Percentiles rank a stretch among this genome's conserved stretches.
phyloP scores from a whole-genome alignment of 495 filamentous ascomycete species.

The Talaromyces ruber region DNA sequence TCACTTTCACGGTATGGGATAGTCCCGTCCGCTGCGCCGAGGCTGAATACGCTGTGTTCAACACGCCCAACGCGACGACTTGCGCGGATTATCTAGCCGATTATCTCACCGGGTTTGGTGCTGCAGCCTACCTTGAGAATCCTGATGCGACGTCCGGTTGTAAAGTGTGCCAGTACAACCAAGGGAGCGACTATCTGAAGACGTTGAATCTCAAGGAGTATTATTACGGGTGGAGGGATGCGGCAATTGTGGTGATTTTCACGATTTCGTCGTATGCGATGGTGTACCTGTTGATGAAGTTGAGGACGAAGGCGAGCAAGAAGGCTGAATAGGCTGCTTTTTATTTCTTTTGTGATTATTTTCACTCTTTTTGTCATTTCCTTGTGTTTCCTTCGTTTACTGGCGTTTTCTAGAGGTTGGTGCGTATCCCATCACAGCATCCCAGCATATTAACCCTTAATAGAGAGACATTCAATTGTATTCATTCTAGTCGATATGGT shows the following conservation, averaged over 20 bases:
- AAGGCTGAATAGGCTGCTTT: constrained; percentile 19
- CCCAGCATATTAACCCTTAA: not conserved
- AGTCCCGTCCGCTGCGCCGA: constrained; percentile 45
- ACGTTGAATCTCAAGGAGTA: constrained; percentile 30
- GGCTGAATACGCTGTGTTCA: constrained; percentile 49
- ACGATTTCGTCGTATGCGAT: constrained; percentile 35
- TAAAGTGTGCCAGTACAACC: constrained; percentile 45
- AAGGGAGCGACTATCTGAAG: constrained; percentile 29
- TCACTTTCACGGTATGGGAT: constrained; percentile 50
- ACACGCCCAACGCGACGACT: constrained; percentile 38
- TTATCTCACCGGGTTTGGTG: constrained; percentile 40
- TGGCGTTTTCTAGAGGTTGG: not conserved
- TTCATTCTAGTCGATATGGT: not conserved
- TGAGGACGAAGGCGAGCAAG: constrained; percentile 29
- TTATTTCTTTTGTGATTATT: not conserved
- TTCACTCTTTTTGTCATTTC: not conserved
- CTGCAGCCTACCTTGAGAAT: constrained; percentile 43
- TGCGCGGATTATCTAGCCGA: constrained; percentile 50
- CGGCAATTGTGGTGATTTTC: constrained; percentile 36
- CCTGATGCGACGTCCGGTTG: constrained; percentile 45
- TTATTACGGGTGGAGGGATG: constrained; percentile 36
- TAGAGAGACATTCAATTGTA: not conserved
- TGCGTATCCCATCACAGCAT: not conserved
- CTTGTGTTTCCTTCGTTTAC: not conserved
- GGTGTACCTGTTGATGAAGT: constrained; percentile 42